These are phyloP conservation scores for Candida awuae DNA, from an alignment of 805 yeast species.

Conservation along the genomic window DNA sequence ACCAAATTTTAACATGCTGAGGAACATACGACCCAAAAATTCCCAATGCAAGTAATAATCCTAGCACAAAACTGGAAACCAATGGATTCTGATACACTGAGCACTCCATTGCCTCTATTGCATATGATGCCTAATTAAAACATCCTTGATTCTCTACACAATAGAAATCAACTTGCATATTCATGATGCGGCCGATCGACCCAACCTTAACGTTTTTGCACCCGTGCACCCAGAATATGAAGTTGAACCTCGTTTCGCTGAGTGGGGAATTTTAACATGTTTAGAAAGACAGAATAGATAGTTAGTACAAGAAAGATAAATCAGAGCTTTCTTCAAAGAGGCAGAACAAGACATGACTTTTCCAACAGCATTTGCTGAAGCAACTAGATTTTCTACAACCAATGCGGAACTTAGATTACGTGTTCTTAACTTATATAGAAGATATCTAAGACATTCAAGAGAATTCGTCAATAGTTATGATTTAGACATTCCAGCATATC, in stretches of 20 bases:
- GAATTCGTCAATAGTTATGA: slow-evolving; percentile 53
- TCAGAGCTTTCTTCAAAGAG: too few species aligned
- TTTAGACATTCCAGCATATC: slow-evolving; percentile 69
- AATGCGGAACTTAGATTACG: slow-evolving; percentile 54
- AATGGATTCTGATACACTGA: slow-evolving; percentile 44
- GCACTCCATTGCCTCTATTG: background rate
- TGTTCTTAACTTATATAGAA: slow-evolving; percentile 64
- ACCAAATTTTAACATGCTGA: slow-evolving; percentile 55
- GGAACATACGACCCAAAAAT: slow-evolving; percentile 68
- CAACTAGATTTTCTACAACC: slow-evolving; percentile 59
- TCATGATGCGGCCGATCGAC: too few species aligned
- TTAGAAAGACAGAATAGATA: too few species aligned
- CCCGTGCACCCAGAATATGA: too few species aligned
- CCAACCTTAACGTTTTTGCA: too few species aligned
- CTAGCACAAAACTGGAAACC: slow-evolving; percentile 37
- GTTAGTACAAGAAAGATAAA: background rate
- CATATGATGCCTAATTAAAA: too few species aligned
- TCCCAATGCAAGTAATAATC: slow-evolving; percentile 52
- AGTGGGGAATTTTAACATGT: too few species aligned
- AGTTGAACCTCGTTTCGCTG: too few species aligned
- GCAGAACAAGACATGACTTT: slow-evolving; percentile 35
- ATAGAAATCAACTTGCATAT: too few species aligned
- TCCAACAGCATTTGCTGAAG: slow-evolving; percentile 79
- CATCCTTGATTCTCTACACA: too few species aligned
- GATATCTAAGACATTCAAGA: slow-evolving; percentile 53